phyloP scores from a whole-genome alignment of 768 basidiomycete genomes.

The Auriscalpium microsporum region DNA sequence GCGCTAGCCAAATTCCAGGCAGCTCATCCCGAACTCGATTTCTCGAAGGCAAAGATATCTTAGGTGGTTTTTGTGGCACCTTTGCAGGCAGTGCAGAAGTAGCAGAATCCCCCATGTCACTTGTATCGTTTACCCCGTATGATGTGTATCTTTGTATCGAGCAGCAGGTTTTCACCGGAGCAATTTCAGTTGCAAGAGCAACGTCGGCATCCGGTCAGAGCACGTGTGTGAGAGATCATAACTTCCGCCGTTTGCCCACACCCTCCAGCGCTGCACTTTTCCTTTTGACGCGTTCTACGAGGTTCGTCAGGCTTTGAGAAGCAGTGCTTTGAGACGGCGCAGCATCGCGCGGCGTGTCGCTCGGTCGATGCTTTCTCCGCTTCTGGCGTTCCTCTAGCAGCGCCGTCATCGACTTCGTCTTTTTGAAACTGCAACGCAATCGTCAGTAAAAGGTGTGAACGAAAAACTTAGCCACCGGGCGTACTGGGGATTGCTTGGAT shows the following conservation, averaged over 20 bases:
- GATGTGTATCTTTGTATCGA: no score
- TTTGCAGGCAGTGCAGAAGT: not conserved
- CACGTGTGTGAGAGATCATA: not conserved
- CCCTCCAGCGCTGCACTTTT: constrained; percentile 40
- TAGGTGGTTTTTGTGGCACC: constrained; percentile 22
- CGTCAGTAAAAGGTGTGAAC: not conserved
- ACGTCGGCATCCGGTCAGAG: no score
- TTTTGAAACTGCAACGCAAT: constrained; percentile 62
- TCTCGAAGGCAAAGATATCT: constrained; percentile 84
- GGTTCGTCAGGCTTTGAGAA: constrained; percentile 38
- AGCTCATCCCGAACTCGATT: constrained; percentile 89
- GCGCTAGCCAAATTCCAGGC: constrained; percentile 84
- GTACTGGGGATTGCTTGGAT: constrained; percentile 91
- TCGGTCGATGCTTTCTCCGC: constrained; percentile 36
- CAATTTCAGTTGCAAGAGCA: no score
- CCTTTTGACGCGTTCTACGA: constrained; percentile 85
- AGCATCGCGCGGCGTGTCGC: constrained; percentile 2
- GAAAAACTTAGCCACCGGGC: constrained; percentile 25
- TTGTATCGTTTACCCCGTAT: no score
- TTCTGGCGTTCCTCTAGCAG: constrained; percentile 79
- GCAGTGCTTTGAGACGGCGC: not conserved
- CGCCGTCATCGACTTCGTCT: constrained; percentile 83
- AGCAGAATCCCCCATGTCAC: not conserved
- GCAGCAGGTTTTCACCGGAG: no score
- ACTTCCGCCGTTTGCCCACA: constrained; percentile 27